Base-by-base conservation (phyloP, 2,329 filamentous ascomycete species). In the Trichoderma sp. region DNA sequence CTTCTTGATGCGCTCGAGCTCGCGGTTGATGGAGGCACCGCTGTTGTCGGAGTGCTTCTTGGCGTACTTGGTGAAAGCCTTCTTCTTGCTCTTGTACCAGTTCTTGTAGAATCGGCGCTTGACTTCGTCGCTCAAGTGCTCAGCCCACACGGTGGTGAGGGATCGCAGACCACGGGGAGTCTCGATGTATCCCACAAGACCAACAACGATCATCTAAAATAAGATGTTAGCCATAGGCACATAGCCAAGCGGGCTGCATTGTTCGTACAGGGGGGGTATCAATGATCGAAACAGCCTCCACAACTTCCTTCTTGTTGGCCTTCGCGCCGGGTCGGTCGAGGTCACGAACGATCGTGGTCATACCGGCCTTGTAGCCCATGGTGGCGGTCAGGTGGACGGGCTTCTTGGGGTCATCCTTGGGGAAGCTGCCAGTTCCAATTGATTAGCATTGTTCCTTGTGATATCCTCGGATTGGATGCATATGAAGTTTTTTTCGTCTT, bases 21-120 rank as follows among this genome's bases (percentile, higher is more conserved):
- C 96, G 84, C 93, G 93, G 86, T 93, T 94, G 89, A 98, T 92
- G 82, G 93, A 94, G 80, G 93, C 88, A 82, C 94, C 95, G 86
- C 86, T 93, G 88, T 87, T 92, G 89, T 98, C 95, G 77, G 95
- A 94, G 92, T 98, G 94, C 92, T 97, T 95, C 94, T 98, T 99
- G 89, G 96, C 94, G 88, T 99, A 99, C 90, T 97, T 98, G 90
- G 96, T 99, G 90, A 99, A 99, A 76, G 96, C 96, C 95, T 99
- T 99, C 94, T 98, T 98, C 95, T 99, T 99, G 91, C 91, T 94
- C 93, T 97, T 97, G 93, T 99, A 99, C 96, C 96, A 99, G 93
- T 99, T 99, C 94, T 98, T 98, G 93, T 99, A 99, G 94, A 99
- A 99, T 84, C 96, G 93, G 83, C 96, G 93, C 92, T 97, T 97